Evolutionary conservation across 257 asterid species (phyloP).

Genomic region (Thymus quinquecostatus): DNA sequence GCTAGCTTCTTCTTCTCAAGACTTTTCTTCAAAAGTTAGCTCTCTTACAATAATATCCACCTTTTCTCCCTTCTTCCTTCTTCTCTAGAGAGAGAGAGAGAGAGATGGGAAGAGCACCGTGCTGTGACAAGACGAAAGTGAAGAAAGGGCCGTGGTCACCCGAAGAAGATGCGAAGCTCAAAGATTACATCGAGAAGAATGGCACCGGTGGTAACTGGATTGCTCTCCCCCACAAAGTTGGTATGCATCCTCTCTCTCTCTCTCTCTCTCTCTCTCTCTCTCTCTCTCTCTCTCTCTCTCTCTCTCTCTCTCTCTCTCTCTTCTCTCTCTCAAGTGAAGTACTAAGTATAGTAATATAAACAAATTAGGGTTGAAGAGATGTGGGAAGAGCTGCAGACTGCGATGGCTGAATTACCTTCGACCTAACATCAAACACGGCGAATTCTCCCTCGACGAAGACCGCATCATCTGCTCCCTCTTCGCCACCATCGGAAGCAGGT

Average conservation of each 20-base stretch:
- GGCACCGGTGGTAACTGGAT: slow-evolving; percentile 93
- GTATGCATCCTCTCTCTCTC: slow-evolving; percentile 24
- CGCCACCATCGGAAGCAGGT: slow-evolving; percentile 90
- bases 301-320: not conserved
- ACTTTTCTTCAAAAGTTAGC: too few species aligned
- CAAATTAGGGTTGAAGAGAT: slow-evolving; percentile 56
- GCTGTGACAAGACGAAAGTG: slow-evolving; percentile 87
- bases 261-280: not conserved
- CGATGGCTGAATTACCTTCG: slow-evolving; percentile 91
- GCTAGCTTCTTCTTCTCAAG: not conserved
- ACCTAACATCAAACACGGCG: slow-evolving; percentile 85
- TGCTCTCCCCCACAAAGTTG: slow-evolving; percentile 82
- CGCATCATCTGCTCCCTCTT: slow-evolving; percentile 68
- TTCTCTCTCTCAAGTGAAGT: not conserved
- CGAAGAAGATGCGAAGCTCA: slow-evolving; percentile 82
- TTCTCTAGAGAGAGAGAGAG: slow-evolving; percentile 16
- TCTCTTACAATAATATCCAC: too few species aligned
- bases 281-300: not conserved
- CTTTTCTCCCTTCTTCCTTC: too few species aligned
- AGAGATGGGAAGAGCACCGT: slow-evolving; percentile 89
- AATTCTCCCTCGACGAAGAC: slow-evolving; percentile 74
- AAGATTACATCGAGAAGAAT: slow-evolving; percentile 60
- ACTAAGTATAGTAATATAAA: not conserved
- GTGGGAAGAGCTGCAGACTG: slow-evolving; percentile 87
- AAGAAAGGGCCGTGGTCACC: slow-evolving; percentile 96